These are phyloP conservation scores for Haplographium delicatum DNA, from an alignment of 495 filamentous ascomycete genomes.

Conservation along the genomic window DNA sequence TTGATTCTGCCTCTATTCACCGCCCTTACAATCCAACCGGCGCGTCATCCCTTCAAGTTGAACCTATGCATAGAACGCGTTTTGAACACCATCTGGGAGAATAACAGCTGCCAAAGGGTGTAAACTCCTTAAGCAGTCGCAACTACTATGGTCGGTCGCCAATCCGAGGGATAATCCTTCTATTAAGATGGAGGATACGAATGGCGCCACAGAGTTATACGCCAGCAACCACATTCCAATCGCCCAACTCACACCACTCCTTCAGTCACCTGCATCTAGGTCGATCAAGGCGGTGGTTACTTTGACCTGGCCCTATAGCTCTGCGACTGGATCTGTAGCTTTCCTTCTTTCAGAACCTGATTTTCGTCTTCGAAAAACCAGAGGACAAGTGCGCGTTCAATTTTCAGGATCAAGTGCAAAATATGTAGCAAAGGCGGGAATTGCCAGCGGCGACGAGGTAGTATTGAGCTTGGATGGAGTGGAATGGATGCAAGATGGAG, in stretches of 20 bases:
- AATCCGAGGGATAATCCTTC: not conserved
- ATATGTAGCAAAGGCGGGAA: conserved; percentile 54
- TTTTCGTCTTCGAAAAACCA: conserved; percentile 69
- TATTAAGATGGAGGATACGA: conserved; percentile 6
- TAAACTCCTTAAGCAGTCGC: not conserved
- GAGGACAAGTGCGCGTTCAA: conserved; percentile 77
- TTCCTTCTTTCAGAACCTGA: conserved; percentile 82
- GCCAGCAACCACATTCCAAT: conserved; percentile 49
- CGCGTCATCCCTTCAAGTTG: not conserved
- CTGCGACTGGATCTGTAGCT: conserved; percentile 61
- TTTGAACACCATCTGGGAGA: too few relatives aligned
- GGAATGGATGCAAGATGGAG: conserved; percentile 48
- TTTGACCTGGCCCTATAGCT: conserved; percentile 88
- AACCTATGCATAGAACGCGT: not conserved
- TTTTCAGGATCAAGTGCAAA: conserved; percentile 71
- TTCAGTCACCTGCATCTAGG: conserved; percentile 15
- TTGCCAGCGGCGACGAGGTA: conserved; percentile 76
- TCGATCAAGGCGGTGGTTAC: conserved; percentile 65
- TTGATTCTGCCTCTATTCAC: too few relatives aligned
- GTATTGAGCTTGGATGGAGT: conserved; percentile 61
- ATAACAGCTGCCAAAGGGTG: too few relatives aligned
- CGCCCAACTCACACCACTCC: conserved; percentile 58
- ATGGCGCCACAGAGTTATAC: conserved; percentile 13
- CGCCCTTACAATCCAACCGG: too few relatives aligned
- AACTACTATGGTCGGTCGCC: not conserved